Evolutionary conservation across 108 stramenopile species (phyloP).

Genomic region (Mediolabrus comicus): DNA sequence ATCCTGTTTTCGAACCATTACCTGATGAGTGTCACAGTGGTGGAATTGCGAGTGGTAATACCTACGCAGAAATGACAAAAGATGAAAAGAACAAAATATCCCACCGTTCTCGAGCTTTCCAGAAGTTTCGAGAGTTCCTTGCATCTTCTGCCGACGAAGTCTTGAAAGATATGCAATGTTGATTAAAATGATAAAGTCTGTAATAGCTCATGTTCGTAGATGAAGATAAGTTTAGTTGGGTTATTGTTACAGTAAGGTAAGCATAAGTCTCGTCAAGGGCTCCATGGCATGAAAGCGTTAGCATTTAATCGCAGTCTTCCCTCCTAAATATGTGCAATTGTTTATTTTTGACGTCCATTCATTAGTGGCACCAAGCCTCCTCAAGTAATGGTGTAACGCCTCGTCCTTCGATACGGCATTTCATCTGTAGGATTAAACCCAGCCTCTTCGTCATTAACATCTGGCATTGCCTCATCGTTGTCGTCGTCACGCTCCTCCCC

Average conservation of each 20-base stretch:
- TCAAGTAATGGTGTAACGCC: conserved; percentile 84
- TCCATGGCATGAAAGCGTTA: background rate
- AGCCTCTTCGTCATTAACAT: conserved; percentile 79
- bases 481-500: conserved; percentile 16
- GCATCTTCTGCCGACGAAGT: background rate
- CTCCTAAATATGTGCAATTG: background rate
- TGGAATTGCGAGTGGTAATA: conserved; percentile 23
- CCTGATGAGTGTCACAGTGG: conserved; percentile 40
- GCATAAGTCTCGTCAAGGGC: background rate
- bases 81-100: conserved; percentile 85
- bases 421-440: conserved; percentile 81
- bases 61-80: conserved; percentile 90
- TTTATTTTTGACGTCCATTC: background rate
- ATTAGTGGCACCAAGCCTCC: background rate
- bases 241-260: conserved; percentile 1
- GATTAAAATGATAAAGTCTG: too few relatives aligned
- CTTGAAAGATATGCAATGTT: conserved; percentile 1
- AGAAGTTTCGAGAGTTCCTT: conserved; percentile 27
- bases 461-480: conserved; percentile 64
- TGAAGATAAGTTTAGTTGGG: background rate
- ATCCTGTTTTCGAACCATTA: conserved; percentile 86
- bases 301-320: background rate
- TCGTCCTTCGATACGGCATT: conserved; percentile 78
- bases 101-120: conserved; percentile 63
- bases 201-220: background rate